Percentiles rank a stretch among this genome's conserved stretches.
Conservation (phyloP, 2,329 filamentous ascomycete genomes). For the Neurospora sp. region DNA sequence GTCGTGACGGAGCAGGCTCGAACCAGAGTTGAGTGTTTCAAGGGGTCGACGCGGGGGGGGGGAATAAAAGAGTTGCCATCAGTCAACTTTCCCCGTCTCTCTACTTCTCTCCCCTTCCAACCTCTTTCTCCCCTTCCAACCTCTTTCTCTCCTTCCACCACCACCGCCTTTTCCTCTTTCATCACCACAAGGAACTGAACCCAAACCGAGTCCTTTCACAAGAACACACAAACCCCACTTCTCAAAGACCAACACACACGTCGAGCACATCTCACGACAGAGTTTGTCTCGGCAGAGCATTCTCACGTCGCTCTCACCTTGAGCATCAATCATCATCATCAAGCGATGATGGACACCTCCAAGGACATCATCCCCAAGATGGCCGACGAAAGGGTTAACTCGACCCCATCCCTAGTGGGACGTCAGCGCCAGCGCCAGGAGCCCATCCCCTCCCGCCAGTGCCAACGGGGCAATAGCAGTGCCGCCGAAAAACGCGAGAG, state of each 20-base stretch:
- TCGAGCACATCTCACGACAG: no score
- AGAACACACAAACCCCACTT: background rate
- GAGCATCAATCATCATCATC: background rate
- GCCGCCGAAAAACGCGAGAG: no score
- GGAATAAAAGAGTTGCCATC: background rate
- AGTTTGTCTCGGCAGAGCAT: background rate
- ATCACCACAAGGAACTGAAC: background rate
- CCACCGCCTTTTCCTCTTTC: background rate
- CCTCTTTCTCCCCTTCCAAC: background rate
- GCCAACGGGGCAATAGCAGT: no score
- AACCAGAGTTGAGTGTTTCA: background rate
- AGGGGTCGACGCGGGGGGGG: background rate
- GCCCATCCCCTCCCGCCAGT: no score
- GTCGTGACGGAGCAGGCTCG: background rate
- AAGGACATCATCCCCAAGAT: background rate
- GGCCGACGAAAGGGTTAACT: slow-evolving; percentile 2
- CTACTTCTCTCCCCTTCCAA: background rate
- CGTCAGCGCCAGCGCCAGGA: no score
- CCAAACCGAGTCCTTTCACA: background rate
- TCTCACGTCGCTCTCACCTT: background rate
- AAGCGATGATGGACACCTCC: background rate
- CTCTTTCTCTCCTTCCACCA: background rate
- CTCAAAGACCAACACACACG: background rate
- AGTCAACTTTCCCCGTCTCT: background rate
- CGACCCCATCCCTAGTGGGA: no score